Evolutionary conservation across 352 stramenopile species (phyloP).

Genomic region (Thraustochytrium striatum): DNA sequence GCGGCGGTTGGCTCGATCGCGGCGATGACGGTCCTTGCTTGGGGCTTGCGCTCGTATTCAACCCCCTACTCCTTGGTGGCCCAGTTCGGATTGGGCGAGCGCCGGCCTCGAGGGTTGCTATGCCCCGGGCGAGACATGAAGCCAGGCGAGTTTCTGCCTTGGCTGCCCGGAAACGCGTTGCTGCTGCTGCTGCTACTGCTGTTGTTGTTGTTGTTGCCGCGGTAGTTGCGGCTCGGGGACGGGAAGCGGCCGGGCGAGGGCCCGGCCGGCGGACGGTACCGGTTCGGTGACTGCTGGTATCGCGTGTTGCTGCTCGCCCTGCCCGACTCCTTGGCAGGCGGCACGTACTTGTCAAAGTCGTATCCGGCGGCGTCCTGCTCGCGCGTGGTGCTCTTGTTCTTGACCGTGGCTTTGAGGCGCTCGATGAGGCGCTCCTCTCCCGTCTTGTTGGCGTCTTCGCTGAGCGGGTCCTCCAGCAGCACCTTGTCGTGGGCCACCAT

Average conservation of each 20-base stretch:
- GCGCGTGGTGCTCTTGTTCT: constrained; percentile 14
- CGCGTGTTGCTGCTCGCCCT: neutral
- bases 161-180: no score
- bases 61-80: no score
- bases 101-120: no score
- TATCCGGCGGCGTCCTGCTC: constrained; percentile 13
- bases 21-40: no score
- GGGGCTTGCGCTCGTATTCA: no score
- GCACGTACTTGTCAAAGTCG: constrained; percentile 31
- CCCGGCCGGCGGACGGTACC: neutral
- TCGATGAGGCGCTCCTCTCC: constrained; percentile 41
- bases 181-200: no score
- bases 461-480: constrained; percentile 32
- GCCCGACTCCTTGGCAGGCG: neutral
- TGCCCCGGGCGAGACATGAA: no score
- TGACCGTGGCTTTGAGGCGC: constrained; percentile 34
- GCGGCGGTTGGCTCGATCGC: no score
- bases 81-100: no score
- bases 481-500: constrained; percentile 39
- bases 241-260: neutral
- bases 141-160: no score
- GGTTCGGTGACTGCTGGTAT: neutral
- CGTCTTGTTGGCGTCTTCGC: constrained; percentile 42
- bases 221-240: neutral
- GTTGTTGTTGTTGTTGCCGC: neutral